phyloP scores from a whole-genome alignment of 2,329 filamentous ascomycete genomes.

The Thielaviopsis ethacetica region DNA sequence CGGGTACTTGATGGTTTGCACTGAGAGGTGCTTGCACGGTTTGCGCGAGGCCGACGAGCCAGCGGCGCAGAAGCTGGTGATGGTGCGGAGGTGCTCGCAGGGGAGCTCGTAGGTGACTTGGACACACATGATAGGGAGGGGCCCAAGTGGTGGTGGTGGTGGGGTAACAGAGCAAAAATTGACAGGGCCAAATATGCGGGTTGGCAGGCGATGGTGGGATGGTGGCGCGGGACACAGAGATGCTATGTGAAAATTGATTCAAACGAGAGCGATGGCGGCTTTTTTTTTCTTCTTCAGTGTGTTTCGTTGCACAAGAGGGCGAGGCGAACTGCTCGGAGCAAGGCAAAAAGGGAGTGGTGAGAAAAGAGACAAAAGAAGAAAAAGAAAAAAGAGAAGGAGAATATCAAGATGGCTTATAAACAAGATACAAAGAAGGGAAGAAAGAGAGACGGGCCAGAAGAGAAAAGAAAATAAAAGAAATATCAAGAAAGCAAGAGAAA shows the following conservation, averaged over 20 bases:
- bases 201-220: slow-evolving; percentile 1
- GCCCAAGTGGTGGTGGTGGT: background rate
- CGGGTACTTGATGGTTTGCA: slow-evolving; percentile 29
- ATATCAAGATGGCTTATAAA: background rate
- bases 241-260: background rate
- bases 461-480: background rate
- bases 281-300: background rate
- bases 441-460: background rate
- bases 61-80: slow-evolving; percentile 28
- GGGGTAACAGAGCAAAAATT: background rate
- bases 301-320: background rate
- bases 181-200: no score
- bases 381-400: background rate
- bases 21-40: slow-evolving; percentile 27
- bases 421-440: background rate
- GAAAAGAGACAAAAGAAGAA: background rate
- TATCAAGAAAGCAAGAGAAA: background rate
- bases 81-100: slow-evolving; percentile 33
- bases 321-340: no score
- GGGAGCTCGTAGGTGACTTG: slow-evolving; percentile 32
- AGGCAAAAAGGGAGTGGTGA: no score
- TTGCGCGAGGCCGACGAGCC: slow-evolving; percentile 20
- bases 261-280: background rate
- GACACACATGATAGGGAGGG: slow-evolving; percentile 26
- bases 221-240: slow-evolving; percentile 1